Percentiles rank a stretch among this genome's conserved stretches.
Evolutionary conservation across 2,329 filamentous ascomycete species (phyloP).

Genomic region (Botrytis fabae): DNA sequence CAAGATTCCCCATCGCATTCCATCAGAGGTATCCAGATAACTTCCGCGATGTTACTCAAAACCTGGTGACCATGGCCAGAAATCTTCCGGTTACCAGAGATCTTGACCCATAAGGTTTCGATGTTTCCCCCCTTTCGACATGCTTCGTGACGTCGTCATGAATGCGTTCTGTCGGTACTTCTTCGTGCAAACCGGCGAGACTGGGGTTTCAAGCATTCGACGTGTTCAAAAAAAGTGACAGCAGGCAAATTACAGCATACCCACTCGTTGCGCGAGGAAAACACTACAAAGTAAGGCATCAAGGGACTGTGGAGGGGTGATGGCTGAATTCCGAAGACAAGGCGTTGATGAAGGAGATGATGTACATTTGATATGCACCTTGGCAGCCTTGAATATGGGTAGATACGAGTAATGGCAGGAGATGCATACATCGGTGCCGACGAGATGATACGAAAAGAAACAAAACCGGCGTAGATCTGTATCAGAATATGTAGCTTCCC

Average conservation of each 20-base stretch:
- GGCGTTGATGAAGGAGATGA: conserved; percentile 17
- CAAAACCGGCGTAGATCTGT: neutral
- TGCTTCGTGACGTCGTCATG: conserved; percentile 16
- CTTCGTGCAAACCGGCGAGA: conserved; percentile 15
- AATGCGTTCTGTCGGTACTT: conserved; percentile 15
- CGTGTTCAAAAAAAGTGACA: conserved; percentile 12
- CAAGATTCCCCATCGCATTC: conserved; percentile 4
- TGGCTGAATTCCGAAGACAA: conserved; percentile 8
- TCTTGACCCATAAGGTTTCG: neutral
- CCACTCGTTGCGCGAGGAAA: neutral
- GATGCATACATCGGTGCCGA: neutral
- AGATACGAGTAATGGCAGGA: conserved; percentile 7
- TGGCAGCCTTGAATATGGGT: conserved; percentile 8
- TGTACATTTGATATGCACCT: conserved; percentile 18
- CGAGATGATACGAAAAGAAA: neutral
- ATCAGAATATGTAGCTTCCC: neutral
- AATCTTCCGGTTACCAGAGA: neutral
- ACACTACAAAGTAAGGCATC: neutral
- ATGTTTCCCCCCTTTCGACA: neutral
- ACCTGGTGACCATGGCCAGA: conserved; percentile 1
- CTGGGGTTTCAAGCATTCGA: neutral
- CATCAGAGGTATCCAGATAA: neutral
- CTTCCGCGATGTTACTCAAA: conserved; percentile 4
- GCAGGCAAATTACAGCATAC: neutral
- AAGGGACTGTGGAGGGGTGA: conserved; percentile 7